Conservation (phyloP, 139 green algal species). For the Yamagishiella unicocca region DNA sequence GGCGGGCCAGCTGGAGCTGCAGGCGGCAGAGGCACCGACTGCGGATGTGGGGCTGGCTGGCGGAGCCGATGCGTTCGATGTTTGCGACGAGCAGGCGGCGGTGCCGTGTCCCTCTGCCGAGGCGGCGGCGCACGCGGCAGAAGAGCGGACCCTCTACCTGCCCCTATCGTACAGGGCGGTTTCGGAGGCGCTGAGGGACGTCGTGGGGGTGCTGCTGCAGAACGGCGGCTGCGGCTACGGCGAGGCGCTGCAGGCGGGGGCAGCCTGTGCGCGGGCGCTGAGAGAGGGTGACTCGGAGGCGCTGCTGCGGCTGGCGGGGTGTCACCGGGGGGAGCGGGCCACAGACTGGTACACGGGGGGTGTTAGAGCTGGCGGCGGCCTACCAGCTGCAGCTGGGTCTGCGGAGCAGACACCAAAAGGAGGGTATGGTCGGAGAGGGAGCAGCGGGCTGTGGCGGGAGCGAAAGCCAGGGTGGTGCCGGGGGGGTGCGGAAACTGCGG, state of each 20-base stretch:
- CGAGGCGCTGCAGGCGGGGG: background rate
- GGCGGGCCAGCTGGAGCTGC: background rate
- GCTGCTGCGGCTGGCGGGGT: background rate
- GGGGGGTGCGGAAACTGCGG: background rate
- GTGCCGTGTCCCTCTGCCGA: background rate
- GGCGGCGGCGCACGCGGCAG: background rate
- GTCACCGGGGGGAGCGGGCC: no score
- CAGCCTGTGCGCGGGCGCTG: background rate
- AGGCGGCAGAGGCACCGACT: no score
- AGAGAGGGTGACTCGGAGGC: background rate
- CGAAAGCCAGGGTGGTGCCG: background rate
- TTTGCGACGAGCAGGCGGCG: background rate
- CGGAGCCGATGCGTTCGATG: background rate
- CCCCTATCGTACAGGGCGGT: background rate
- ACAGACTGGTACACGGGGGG: no score
- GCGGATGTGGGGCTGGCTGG: background rate
- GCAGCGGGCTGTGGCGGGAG: background rate
- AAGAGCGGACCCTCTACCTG: background rate
- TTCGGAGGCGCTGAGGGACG: background rate
- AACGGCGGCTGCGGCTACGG: background rate
- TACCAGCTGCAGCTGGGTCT: no score
- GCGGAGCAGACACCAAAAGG: no score
- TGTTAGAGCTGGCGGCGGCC: no score
- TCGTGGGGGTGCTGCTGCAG: conserved; percentile 1
- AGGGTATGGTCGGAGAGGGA: background rate